Evolutionary conservation across 2,329 filamentous ascomycete species (phyloP), one percentile per base, ranked within the genome.

Genomic region (Fusarium subglutinans): DNA sequence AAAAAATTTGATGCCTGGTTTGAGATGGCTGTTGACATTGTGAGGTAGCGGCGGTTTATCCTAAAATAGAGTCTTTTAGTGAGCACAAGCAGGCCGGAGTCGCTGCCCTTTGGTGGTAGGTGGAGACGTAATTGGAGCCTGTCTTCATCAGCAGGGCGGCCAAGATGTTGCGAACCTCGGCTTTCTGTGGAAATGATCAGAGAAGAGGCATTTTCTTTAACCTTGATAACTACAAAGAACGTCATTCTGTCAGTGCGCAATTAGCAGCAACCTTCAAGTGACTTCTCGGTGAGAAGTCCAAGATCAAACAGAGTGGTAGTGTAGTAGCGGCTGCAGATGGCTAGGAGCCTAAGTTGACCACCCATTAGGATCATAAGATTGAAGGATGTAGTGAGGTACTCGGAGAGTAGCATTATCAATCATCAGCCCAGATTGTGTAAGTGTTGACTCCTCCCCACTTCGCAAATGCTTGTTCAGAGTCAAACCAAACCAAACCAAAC

Each of bases 391-490:
- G 38, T 28, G 26, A 28, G 62, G 51, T 50, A 65, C 37, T 40
- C 17, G 18, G 22, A 56, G 41, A 66, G 44, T 35, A 51, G 33
- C 33, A 59, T 54, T 51, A 41, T 61, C 43, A 66, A 66, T n/a
- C 56, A 74, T 75, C 72, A 73, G 72, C 57, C 69, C 72, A 73
- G 60, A 75, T 70, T 61, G 69, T 51, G 53, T 37, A 57, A 69
- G 59, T 57, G 28, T 51, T 24, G 40, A 45, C 54, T 22, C 48
- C 30, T 44, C 59, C 33, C 61, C 72, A 67, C 70, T 57, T 57
- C 48, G 37, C 30, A 60, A 68, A 55, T 71, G 70, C 71, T 73
- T 73, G 61, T 61, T 60, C 48, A 57, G 28, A 45, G 53, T 15
- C 33, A 8, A 35, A 8, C 33, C 33, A 35, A 35, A 35, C 45